Percentiles rank a stretch among this genome's conserved stretches.
phyloP scores from a whole-genome alignment of 2,329 filamentous ascomycete species.

The Alternaria ethzedia region DNA sequence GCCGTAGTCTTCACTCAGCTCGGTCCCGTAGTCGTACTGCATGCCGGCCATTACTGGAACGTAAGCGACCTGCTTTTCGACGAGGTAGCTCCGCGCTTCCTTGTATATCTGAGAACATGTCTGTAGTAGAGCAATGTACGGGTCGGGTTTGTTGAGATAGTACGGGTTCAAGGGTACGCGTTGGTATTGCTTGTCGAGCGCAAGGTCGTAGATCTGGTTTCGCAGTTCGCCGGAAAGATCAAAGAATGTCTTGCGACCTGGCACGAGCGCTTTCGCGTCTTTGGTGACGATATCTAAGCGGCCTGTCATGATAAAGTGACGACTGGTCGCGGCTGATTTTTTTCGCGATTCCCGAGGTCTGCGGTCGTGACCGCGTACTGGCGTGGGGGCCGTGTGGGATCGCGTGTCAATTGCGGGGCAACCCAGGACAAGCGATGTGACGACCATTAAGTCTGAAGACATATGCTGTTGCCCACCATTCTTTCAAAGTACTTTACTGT shows the following conservation, averaged over 20 bases:
- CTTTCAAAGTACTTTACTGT: neutral
- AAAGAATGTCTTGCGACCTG: neutral
- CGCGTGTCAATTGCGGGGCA: neutral
- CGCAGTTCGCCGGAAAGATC: constrained; percentile 5
- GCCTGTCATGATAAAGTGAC: neutral
- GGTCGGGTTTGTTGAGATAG: constrained; percentile 1
- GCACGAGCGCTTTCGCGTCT: neutral
- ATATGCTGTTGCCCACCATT: neutral
- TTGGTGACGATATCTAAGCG: neutral
- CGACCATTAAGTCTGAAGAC: neutral
- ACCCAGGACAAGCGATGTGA: neutral
- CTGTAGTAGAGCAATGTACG: neutral
- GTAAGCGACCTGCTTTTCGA: neutral
- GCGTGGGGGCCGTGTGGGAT: neutral
- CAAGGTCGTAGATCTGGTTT: constrained; percentile 2
- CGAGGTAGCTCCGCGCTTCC: constrained; percentile 3
- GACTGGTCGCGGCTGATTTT: neutral
- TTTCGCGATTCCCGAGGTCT: neutral
- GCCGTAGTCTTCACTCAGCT: neutral
- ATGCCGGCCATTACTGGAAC: constrained; percentile 3
- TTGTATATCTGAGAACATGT: constrained; percentile 1
- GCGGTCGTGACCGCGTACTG: neutral
- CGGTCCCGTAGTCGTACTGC: neutral
- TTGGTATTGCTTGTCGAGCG: neutral
- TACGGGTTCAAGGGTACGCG: neutral